Evolutionary conservation across 1,139 yeast species (phyloP), one percentile per base, ranked within the genome.

Genomic region (Ashbya aceris): DNA sequence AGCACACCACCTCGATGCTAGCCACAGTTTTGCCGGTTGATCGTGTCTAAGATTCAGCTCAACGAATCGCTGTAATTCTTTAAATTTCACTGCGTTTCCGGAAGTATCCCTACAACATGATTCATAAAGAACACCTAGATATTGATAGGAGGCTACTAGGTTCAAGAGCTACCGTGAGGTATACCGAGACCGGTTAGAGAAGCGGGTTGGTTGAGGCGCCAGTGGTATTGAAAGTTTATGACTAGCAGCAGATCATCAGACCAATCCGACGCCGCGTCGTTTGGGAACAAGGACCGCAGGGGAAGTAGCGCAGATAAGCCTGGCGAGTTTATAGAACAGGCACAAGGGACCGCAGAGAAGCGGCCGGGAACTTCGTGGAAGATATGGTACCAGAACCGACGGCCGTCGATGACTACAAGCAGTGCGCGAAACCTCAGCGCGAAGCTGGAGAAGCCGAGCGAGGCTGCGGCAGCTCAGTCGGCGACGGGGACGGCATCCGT

Each of bases 311-410:
- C 37, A n/a, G 11, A 14, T 23, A 14, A 10, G 11, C 13, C 27
- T 10, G 37, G n/a, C 27, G 37, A 34, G n/a, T 10, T 23, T n/a
- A 28, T 20, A 23, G 37, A 34, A 23, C 7, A 27, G 27, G 33
- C 28, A 7, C 29, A 13, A 5, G 34, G 23, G 30, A 23, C 20
- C 4, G 27, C 11, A 23, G 38, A 27, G 8, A 32, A 33, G 26
- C 27, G 40, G 30, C 44, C 44, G 3, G 29, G 36, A 11, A 38
- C 35, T 17, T 33, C 40, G 12, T 41, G 44, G 44, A 30, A 38
- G n/a, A 8, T 41, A 10, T 41, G 44, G 44, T 36, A 38, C 12
- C 20, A 33, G 9, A 36, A 33, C 11, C 30, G 43, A 10, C 37
- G 37, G 27, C 37, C 37, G 6, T 34, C 37, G n/a, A 20, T 34